These are phyloP conservation scores for Jacaranda copaia DNA, from an alignment of 257 asterid species.

Conservation along the genomic window DNA sequence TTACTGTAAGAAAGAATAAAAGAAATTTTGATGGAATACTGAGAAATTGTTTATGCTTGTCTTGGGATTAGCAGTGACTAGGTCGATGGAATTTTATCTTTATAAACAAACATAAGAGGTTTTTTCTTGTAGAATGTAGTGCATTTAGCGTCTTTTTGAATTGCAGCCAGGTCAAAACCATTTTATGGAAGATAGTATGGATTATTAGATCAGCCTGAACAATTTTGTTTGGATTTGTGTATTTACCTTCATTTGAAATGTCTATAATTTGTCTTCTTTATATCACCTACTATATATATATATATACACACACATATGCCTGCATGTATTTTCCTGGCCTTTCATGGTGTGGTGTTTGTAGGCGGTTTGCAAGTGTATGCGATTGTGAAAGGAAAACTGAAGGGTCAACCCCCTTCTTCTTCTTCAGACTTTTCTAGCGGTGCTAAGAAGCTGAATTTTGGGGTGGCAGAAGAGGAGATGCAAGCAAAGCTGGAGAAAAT, in stretches of 20 bases:
- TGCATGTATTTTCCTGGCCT: background rate
- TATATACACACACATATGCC: too few relatives aligned
- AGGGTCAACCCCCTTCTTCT: constrained; percentile 43
- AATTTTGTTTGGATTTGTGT: background rate
- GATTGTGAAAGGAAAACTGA: constrained; percentile 47
- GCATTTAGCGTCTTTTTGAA: background rate
- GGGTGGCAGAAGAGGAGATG: constrained; percentile 57
- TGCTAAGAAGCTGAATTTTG: constrained; percentile 43
- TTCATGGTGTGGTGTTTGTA: constrained; percentile 19
- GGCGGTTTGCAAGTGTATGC: constrained; percentile 54
- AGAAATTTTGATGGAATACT: background rate
- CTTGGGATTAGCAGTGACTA: too few relatives aligned
- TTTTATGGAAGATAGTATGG: too few relatives aligned
- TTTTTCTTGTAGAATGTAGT: too few relatives aligned
- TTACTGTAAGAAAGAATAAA: background rate
- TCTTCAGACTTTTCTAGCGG: background rate
- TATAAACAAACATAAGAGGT: too few relatives aligned
- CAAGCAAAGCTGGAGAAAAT: constrained; percentile 67
- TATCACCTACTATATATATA: too few relatives aligned
- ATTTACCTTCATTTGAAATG: background rate
- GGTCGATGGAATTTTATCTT: too few relatives aligned
- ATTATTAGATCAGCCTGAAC: too few relatives aligned
- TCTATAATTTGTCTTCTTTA: background rate
- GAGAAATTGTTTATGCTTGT: background rate
- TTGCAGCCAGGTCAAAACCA: background rate